phyloP scores from a whole-genome alignment of 2,329 filamentous ascomycete species.

The Cladophialophora chaetospira region DNA sequence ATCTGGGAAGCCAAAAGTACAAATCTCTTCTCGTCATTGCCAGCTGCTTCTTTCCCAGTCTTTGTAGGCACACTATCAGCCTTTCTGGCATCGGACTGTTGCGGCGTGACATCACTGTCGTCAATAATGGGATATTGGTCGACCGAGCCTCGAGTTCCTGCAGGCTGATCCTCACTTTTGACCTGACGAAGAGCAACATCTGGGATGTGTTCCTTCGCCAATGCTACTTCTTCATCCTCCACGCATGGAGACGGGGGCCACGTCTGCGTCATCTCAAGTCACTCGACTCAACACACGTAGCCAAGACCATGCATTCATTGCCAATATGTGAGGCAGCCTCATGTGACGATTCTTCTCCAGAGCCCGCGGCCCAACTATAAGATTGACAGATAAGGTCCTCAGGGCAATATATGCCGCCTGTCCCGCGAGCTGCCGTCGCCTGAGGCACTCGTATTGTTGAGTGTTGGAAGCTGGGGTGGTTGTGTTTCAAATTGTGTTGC shows the following conservation, averaged over 20 bases:
- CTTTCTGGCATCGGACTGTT: slow-evolving; percentile 1
- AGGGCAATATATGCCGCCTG: background rate
- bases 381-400: background rate
- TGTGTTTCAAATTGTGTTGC: slow-evolving; percentile 21
- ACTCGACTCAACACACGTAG: slow-evolving; percentile 13
- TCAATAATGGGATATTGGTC: slow-evolving; percentile 50
- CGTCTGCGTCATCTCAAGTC: slow-evolving; percentile 24
- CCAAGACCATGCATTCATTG: slow-evolving; percentile 19
- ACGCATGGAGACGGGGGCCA: slow-evolving; percentile 49
- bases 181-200: slow-evolving; percentile 33
- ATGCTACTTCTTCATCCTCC: slow-evolving; percentile 47
- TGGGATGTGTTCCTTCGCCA: slow-evolving; percentile 43
- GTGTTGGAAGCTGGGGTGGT: slow-evolving; percentile 19
- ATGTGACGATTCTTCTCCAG: slow-evolving; percentile 1
- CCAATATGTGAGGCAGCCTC: background rate
- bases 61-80: slow-evolving; percentile 5
- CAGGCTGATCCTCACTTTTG: slow-evolving; percentile 33
- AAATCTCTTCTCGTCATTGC: slow-evolving; percentile 24
- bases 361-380: background rate
- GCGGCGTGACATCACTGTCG: slow-evolving; percentile 32
- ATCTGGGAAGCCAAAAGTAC: slow-evolving; percentile 19
- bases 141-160: slow-evolving; percentile 42
- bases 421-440: slow-evolving; percentile 17
- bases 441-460: slow-evolving; percentile 13
- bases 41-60: background rate